phyloP scores from a whole-genome alignment of 1,139 yeast genomes.

The Candida smagusa region DNA sequence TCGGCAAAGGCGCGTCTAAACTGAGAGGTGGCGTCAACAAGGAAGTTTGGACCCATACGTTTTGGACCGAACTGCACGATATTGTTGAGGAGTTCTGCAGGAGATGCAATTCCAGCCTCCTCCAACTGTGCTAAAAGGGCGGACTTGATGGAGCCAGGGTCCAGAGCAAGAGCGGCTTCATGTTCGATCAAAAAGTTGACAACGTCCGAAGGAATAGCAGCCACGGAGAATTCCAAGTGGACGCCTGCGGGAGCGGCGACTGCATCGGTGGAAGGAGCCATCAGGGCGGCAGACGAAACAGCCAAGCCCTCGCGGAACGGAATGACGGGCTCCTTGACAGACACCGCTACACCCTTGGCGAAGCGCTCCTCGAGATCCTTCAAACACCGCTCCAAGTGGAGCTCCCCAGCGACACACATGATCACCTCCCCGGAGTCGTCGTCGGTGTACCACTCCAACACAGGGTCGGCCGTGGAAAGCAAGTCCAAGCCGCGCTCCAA shows the following conservation, averaged over 20 bases:
- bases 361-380: conserved; percentile 87
- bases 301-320: conserved; percentile 90
- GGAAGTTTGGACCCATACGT: conserved; percentile 70
- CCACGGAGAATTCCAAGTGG: conserved; percentile 46
- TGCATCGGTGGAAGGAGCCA: conserved; percentile 14
- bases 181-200: conserved; percentile 49
- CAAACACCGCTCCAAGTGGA: conserved; percentile 86
- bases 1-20: conserved; percentile 29
- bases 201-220: conserved; percentile 55
- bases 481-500: conserved; percentile 76
- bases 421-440: conserved; percentile 87
- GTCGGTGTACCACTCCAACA: conserved; percentile 79
- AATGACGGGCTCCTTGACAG: conserved; percentile 87
- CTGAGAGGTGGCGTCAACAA: conserved; percentile 50
- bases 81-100: conserved; percentile 33
- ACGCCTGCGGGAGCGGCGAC: conserved; percentile 45
- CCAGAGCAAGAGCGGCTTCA: conserved; percentile 31
- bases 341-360: conserved; percentile 80
- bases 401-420: conserved; percentile 92
- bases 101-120: conserved; percentile 18
- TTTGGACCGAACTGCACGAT: conserved; percentile 77
- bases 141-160: conserved; percentile 20
- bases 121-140: conserved; percentile 31
- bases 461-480: conserved; percentile 87
- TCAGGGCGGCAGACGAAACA: conserved; percentile 11